Base-by-base conservation (phyloP, 495 filamentous ascomycete genomes). In the Amphirosellinia nigrospora region DNA sequence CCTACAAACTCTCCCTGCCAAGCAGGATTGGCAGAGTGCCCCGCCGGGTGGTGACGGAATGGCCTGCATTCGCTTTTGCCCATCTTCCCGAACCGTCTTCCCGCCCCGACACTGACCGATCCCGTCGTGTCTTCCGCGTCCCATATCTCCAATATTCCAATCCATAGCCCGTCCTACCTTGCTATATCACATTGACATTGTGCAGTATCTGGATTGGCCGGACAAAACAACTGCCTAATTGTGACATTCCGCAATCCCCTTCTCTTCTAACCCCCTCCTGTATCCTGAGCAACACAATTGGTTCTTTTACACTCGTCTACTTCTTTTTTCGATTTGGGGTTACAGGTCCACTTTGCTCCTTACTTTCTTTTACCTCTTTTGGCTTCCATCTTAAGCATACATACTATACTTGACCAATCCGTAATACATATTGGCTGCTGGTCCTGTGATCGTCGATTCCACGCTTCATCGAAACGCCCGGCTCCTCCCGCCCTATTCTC, bases 41-140 rank as follows among this genome's bases (percentile, higher is more conserved):
- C 45, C 21, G 32, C 69, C 69, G 62, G 48, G 59, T 66, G 63
- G 73, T 77, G 75, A 77, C 75, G 75, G 72, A 77, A 77, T 74
- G 68, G 69, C 56, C 23, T 72, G 71, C 73, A 73, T 68, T 70
- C 72, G 68, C 73, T 73, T 74, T 72, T 72, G n/a, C 43, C 23
- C 52, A 61, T 56, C 55, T 60, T 59, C 69, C 65, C 64, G 61
- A 59, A 68, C 46, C 64, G 46, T 45, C 19, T 59, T 66, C 52
- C 64, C 45, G 64, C 32, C 55, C 67, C 67, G 67, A 55, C 41
- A 55, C 59, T 69, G 56, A 46, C 60, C 60, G 60, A 63, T 46
- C 21, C 56, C 60, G 60, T 45, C 43, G 61, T 64, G 60, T 63
- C 61, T 50, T 19, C 41, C 59, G 59, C 59, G 19, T 50, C 41